Evolutionary conservation across 371 early-diverging fungal genomes (phyloP).

Genomic region (Lichtheimia corymbifera): DNA sequence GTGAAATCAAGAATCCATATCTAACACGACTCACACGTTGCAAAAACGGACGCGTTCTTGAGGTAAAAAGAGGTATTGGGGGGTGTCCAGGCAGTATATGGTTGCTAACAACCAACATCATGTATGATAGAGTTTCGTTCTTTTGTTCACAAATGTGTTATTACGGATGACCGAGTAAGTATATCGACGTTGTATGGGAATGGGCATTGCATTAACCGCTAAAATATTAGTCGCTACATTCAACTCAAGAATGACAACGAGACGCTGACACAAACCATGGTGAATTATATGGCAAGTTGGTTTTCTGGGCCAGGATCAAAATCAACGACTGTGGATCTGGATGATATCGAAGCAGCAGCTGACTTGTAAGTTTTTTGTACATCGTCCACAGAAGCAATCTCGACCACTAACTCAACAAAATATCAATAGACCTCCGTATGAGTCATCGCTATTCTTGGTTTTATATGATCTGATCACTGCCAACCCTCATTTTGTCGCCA

Average conservation of each 20-base stretch:
- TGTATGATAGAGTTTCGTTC: slow-evolving; percentile 29
- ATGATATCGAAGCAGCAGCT: slow-evolving; percentile 34
- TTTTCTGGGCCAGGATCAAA: slow-evolving; percentile 29
- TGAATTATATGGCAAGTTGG: slow-evolving; percentile 52
- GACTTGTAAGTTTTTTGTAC: slow-evolving; percentile 33
- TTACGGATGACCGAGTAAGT: slow-evolving; percentile 42
- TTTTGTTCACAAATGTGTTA: slow-evolving; percentile 25
- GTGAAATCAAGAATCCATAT: slow-evolving; percentile 53
- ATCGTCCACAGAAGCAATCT: background rate
- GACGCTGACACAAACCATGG: slow-evolving; percentile 39
- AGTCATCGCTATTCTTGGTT: slow-evolving; percentile 40
- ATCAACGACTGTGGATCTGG: slow-evolving; percentile 27
- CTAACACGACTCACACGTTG: slow-evolving; percentile 29
- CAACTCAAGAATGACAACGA: slow-evolving; percentile 53
- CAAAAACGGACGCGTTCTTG: slow-evolving; percentile 27
- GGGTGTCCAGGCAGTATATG: too few relatives aligned
- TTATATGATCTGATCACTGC: slow-evolving; percentile 51
- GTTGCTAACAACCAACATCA: background rate
- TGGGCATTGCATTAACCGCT: background rate
- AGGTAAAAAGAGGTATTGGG: background rate
- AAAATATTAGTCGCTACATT: slow-evolving; percentile 33
- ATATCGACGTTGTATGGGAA: background rate
- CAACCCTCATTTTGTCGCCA: slow-evolving; percentile 29
- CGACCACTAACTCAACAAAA: background rate
- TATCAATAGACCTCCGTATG: slow-evolving; percentile 40